A percentile compares a stretch with the other conserved stretches of the same genome.
These are phyloP conservation scores for Phyllostachys edulis DNA, from an alignment of 176 grass and related monocot genomes.

Conservation along the genomic window DNA sequence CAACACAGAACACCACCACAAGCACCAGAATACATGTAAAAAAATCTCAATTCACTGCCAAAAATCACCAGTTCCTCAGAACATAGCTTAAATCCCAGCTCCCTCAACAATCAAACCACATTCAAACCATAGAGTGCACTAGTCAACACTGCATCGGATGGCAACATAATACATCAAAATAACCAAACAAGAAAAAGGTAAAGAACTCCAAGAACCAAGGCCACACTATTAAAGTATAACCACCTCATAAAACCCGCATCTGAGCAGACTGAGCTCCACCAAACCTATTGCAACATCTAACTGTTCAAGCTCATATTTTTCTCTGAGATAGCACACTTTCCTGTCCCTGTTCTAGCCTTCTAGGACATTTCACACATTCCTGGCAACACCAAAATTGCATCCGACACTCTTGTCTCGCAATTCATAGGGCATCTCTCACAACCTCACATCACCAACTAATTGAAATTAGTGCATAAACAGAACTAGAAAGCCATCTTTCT, in stretches of 20 bases:
- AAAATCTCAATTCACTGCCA: background rate
- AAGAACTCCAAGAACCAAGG: background rate
- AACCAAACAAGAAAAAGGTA: background rate
- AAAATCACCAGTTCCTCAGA: background rate
- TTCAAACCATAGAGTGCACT: background rate
- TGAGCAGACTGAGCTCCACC: background rate
- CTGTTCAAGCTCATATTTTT: background rate
- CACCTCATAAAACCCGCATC: background rate
- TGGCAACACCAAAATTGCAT: constrained; percentile 6
- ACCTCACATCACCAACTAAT: background rate
- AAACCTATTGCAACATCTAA: constrained; percentile 2
- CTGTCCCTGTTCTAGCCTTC: background rate
- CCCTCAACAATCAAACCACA: constrained; percentile 15
- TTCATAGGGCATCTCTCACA: background rate
- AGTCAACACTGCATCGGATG: background rate
- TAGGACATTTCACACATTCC: background rate
- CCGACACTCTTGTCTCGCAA: background rate
- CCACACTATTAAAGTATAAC: background rate
- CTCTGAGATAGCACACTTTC: background rate
- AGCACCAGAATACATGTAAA: background rate
- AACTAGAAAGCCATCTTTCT: background rate
- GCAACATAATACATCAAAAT: background rate
- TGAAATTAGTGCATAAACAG: constrained; percentile 11
- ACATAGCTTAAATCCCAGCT: background rate
- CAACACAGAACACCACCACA: background rate